Evolutionary conservation across 2,329 filamentous ascomycete species (phyloP), one percentile per base, ranked within the genome.

Genomic region (Chaetomiaceae sp.): DNA sequence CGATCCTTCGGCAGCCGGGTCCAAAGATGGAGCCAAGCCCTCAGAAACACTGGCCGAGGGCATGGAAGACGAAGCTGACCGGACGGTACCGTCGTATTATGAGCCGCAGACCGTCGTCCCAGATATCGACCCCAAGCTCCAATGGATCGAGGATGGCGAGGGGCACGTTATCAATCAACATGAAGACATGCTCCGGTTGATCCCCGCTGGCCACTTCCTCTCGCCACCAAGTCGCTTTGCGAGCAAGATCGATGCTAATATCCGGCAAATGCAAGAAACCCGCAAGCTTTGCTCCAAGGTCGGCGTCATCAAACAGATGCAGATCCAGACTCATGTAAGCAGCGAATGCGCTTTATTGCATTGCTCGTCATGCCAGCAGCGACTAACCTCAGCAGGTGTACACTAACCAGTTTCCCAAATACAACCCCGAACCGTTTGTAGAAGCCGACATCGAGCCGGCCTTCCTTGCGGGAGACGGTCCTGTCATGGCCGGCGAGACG

Each of bases 251-350:
- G 89, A 96, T 62, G 82, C 84, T 51, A 99, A 99, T 63, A 89
- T 97, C 71, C 83, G 84, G 56, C 91, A 96, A 66, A 91, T 99
- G 79, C 94, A 99, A 69, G 92, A 97, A 65, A 99, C 94, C 0
- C 81, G 94, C 61, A 97, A 96, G 67, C 80, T 99, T 27, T 95
- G 90, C 64, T 90, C 90, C 10, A 99, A 97, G 72, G 96, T 99
- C 67, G 86, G 89, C 44, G 90, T 99, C 57, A 94, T 99, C 67
- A 99, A 97, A 74, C 94, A 99, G 73, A 99, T 99, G 94, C 94
- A 99, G 72, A 83, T 97, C 49, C 94, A 99, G 69, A 89, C 90
- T 47, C 94, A 96, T 80, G 89, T 90, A 81, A 36, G 64, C n/a
- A n/a, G n/a, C n/a, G n/a, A n/a, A n/a, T n/a, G n/a, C n/a, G n/a